Percentiles rank a stretch among this genome's conserved stretches.
These are phyloP conservation scores for Penicillium sp. DNA, from an alignment of 2,329 filamentous ascomycete genomes.

Conservation along the genomic window DNA sequence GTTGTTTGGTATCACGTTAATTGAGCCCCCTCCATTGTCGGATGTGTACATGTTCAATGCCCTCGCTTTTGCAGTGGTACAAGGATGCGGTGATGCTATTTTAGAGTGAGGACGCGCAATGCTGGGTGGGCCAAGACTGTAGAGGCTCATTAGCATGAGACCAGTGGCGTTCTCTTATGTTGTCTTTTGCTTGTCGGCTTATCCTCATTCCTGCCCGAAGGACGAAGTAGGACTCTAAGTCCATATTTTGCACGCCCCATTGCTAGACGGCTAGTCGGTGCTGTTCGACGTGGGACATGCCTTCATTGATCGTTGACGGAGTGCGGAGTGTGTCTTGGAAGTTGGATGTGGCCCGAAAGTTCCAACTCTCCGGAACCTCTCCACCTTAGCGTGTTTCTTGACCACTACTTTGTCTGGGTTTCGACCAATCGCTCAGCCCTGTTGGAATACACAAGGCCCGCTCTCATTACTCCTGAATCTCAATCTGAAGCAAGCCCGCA, in stretches of 20 bases:
- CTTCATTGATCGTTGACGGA: neutral
- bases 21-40: slow-evolving; percentile 10
- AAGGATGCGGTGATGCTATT: slow-evolving; percentile 11
- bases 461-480: neutral
- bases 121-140: neutral
- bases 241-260: neutral
- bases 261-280: neutral
- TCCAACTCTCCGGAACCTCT: neutral
- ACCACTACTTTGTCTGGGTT: neutral
- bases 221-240: too few species aligned
- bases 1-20: slow-evolving; percentile 17
- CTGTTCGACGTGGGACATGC: neutral
- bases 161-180: slow-evolving; percentile 8
- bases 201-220: neutral
- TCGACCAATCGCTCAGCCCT: neutral
- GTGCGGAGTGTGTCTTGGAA: neutral
- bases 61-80: slow-evolving; percentile 7
- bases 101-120: slow-evolving; percentile 13
- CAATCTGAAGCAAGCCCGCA: slow-evolving; percentile 9
- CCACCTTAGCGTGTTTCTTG: slow-evolving; percentile 3
- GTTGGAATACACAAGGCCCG: neutral
- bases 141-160: slow-evolving; percentile 10
- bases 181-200: neutral
- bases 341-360: neutral
- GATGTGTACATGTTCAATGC: slow-evolving; percentile 11